Base-by-base conservation (phyloP, 805 yeast species). In the Yarrowia sp. region DNA sequence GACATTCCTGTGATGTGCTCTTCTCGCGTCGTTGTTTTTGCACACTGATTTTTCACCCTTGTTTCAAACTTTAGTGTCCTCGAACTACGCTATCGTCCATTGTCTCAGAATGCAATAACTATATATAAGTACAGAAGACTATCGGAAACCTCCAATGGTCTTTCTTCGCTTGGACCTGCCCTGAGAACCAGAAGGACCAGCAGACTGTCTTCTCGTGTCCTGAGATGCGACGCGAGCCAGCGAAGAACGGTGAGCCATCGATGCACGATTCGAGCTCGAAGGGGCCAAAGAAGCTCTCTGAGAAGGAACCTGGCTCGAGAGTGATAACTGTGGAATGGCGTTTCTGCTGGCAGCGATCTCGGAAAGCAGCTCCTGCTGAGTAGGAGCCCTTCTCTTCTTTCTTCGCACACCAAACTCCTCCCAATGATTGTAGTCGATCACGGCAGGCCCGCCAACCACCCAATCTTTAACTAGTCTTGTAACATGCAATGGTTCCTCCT, bases 281-380 rank as follows among this genome's bases (percentile, higher is more conserved):
- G 22, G 41, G 0, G 41, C 41, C 12, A 40, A 11, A 55, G 61
- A 55, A 14, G 32, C 59, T 36, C 53, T 26, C 16, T 50, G 56
- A 12, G 45, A 38, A 22, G 63, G 65, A 59, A 35, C n/a, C 52
- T 59, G 65, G 19, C 65, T 59, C 10, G 42, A n/a, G 0, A 59
- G n/a, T 8, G 65, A 59, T 42, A 59, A 19, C 9, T 9, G 16
- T 8, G 65, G 65, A 8, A 59, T 59, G 35, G 52, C 42, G 41
- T 42, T 59, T 59, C 65, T 11, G 35, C 52, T 42, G 16, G 65
- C 41, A 9, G 19, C 38, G 11, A 59, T 8, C 52, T 59, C 35
- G 8, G 65, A 43, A 19, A 43, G 16, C 22, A 43, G 65, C 14
- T 59, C 65, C 15, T 42, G 52, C 42, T 59, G 65, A 5, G 65